Evolutionary conservation across 768 basidiomycete species (phyloP).

Genomic region (Kwoniella heveanensis): DNA sequence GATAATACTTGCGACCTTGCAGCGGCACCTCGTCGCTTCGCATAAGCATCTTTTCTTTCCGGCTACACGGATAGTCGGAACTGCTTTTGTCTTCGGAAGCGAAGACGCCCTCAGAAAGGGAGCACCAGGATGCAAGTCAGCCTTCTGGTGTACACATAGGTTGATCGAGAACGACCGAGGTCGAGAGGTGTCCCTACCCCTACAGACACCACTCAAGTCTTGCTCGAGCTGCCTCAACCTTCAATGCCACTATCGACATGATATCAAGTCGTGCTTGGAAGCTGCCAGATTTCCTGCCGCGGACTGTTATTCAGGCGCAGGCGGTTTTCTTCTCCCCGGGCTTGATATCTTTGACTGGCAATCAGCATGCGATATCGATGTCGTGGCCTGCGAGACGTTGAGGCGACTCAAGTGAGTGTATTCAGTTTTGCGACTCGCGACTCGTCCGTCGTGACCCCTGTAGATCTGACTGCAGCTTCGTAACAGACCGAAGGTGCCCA

Average conservation of each 20-base stretch:
- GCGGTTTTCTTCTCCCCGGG: slow-evolving; percentile 28
- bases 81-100: background rate
- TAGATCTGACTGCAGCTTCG: too few relatives aligned
- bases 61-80: background rate
- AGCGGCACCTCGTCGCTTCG: slow-evolving; percentile 6
- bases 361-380: slow-evolving; percentile 24
- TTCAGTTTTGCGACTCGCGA: background rate
- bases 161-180: background rate
- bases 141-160: slow-evolving; percentile 8
- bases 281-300: slow-evolving; percentile 18
- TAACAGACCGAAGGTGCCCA: background rate
- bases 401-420: slow-evolving; percentile 2
- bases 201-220: background rate
- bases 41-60: background rate
- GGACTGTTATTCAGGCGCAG: slow-evolving; percentile 41
- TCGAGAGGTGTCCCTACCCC: background rate
- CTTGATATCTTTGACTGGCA: slow-evolving; percentile 20
- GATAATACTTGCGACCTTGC: too few relatives aligned
- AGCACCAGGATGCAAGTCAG: background rate
- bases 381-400: slow-evolving; percentile 25
- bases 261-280: slow-evolving; percentile 8
- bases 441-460: too few relatives aligned
- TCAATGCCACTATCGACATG: background rate
- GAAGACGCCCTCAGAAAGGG: background rate
- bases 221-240: background rate